A percentile compares a stretch with the other conserved stretches of the same genome.
phyloP scores from a whole-genome alignment of 1,284 basidiomycete species.

The Ustilago loliicola region DNA sequence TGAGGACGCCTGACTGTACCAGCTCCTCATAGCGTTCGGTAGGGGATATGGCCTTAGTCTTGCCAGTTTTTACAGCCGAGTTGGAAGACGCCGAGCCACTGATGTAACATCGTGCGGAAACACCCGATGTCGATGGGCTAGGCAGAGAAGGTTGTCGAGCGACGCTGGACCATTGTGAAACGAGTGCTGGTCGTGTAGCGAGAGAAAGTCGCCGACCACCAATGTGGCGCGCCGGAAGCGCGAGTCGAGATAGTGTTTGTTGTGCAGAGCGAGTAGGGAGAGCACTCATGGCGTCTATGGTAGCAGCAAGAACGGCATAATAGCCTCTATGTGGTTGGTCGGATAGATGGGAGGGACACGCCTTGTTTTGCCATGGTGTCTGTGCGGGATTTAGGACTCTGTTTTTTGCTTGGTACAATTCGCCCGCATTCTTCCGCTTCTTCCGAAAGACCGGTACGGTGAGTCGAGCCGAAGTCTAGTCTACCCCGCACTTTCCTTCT shows the following conservation, averaged over 20 bases:
- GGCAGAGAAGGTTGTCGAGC: background rate
- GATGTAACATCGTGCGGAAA: slow-evolving; percentile 5
- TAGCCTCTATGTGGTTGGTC: slow-evolving; percentile 9
- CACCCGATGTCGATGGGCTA: background rate
- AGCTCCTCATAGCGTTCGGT: slow-evolving; percentile 81
- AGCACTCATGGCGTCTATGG: slow-evolving; percentile 21
- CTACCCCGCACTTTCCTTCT: slow-evolving; percentile 6
- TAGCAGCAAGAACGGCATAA: background rate
- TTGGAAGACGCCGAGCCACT: slow-evolving; percentile 3
- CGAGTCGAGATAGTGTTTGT: slow-evolving; percentile 1
- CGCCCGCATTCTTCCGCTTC: slow-evolving; percentile 29
- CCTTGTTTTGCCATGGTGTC: background rate
- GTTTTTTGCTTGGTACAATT: background rate
- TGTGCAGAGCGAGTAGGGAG: slow-evolving; percentile 10
- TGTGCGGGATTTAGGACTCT: slow-evolving; percentile 23
- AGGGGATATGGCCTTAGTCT: slow-evolving; percentile 71
- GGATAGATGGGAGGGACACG: background rate
- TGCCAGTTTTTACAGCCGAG: slow-evolving; percentile 26
- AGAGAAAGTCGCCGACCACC: slow-evolving; percentile 27
- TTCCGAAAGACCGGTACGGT: slow-evolving; percentile 16
- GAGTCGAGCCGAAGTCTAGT: too few relatives aligned
- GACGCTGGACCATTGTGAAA: background rate
- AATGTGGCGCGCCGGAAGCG: slow-evolving; percentile 25
- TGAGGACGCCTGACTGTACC: slow-evolving; percentile 79
- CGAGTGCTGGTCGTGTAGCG: slow-evolving; percentile 15